Conservation (phyloP, 1,284 basidiomycete genomes). For the Phaffia rhodozyma region DNA sequence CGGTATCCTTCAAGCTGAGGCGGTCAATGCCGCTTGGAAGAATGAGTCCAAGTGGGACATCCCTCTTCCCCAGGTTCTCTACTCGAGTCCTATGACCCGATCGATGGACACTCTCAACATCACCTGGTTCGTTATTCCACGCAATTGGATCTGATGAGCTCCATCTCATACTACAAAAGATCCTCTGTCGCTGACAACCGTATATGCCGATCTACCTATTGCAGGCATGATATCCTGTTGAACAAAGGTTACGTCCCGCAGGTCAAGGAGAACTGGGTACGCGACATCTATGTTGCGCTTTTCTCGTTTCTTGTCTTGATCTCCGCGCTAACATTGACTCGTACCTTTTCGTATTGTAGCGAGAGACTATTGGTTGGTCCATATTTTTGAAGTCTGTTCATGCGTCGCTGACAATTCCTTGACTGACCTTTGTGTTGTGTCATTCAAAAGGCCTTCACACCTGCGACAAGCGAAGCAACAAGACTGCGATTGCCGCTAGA, state of each 20-base stretch:
- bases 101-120: slow-evolving; percentile 26
- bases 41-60: slow-evolving; percentile 21
- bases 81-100: slow-evolving; percentile 28
- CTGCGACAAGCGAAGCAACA: slow-evolving; percentile 29
- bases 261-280: slow-evolving; percentile 25
- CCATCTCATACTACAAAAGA: no score
- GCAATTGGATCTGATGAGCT: not conserved
- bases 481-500: slow-evolving; percentile 19
- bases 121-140: slow-evolving; percentile 23
- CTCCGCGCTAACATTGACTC: slow-evolving; percentile 5
- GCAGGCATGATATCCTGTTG: slow-evolving; percentile 22
- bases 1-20: slow-evolving; percentile 24
- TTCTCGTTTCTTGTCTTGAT: not conserved
- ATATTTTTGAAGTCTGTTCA: no score
- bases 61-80: slow-evolving; percentile 27
- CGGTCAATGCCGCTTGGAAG: slow-evolving; percentile 27
- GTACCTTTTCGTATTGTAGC: no score
- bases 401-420: no score
- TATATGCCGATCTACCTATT: not conserved
- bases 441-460: slow-evolving; percentile 12
- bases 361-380: no score
- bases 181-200: not conserved
- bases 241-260: slow-evolving; percentile 13
- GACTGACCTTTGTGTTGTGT: no score
- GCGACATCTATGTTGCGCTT: not conserved